phyloP scores from a whole-genome alignment of 2,329 filamentous ascomycete genomes.

The Eutypella sp. region DNA sequence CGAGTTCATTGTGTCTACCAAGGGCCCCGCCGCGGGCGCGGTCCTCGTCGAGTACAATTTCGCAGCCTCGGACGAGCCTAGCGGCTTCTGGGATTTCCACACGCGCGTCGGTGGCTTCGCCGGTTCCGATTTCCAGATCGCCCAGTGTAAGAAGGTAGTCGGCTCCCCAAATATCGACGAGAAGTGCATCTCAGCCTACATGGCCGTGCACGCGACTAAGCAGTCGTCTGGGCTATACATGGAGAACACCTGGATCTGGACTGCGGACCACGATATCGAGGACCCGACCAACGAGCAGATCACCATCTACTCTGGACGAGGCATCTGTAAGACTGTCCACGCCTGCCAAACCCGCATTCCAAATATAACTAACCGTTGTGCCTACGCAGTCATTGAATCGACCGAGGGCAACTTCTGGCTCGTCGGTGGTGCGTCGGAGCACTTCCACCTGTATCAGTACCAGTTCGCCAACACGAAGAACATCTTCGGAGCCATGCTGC shows the following conservation, averaged over 20 bases:
- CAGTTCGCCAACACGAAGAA: constrained; percentile 53
- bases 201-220: constrained; percentile 33
- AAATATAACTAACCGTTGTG: constrained; percentile 3
- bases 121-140: constrained; percentile 62
- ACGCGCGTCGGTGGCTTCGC: constrained; percentile 67
- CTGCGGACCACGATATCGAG: constrained; percentile 49
- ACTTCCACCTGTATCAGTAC: constrained; percentile 59
- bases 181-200: constrained; percentile 33
- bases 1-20: constrained; percentile 66
- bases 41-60: constrained; percentile 72
- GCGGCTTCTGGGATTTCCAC: constrained; percentile 70
- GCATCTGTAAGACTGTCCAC: constrained; percentile 31
- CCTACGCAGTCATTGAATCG: constrained; percentile 31
- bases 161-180: constrained; percentile 22
- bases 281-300: constrained; percentile 42
- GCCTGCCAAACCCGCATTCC: neutral
- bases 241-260: constrained; percentile 41
- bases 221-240: constrained; percentile 30
- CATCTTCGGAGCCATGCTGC: constrained; percentile 55
- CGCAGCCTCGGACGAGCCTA: constrained; percentile 37
- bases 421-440: constrained; percentile 55
- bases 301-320: constrained; percentile 48
- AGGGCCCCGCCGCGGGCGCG: constrained; percentile 62
- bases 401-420: constrained; percentile 46
- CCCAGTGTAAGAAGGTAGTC: constrained; percentile 58